A percentile compares a stretch with the other conserved stretches of the same genome.
Conservation (phyloP, 2,329 filamentous ascomycete genomes). For the Pestalotiopsis sp. region DNA sequence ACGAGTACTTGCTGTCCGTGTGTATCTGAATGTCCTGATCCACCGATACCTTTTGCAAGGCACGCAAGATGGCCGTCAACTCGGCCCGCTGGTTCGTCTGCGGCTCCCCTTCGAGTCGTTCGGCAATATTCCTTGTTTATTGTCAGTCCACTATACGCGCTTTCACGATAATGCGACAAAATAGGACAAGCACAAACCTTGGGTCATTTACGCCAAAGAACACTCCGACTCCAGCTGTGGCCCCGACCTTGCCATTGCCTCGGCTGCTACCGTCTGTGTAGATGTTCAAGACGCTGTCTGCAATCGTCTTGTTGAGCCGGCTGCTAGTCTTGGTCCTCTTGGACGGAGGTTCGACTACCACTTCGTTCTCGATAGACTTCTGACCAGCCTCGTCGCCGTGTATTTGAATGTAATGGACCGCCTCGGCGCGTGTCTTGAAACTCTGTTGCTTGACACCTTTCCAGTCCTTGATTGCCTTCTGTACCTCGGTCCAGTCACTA, state of each 20-base stretch:
- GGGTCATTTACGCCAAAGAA: constrained; percentile 61
- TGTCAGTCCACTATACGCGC: neutral
- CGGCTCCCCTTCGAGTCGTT: constrained; percentile 69
- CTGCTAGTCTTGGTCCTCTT: constrained; percentile 36
- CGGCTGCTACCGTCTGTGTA: constrained; percentile 67
- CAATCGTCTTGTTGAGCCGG: constrained; percentile 14
- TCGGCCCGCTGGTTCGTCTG: constrained; percentile 99
- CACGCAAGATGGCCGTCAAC: constrained; percentile 82
- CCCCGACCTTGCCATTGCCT: constrained; percentile 58
- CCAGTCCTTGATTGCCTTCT: constrained; percentile 73
- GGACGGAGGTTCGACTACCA: constrained; percentile 31
- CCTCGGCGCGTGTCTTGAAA: constrained; percentile 70
- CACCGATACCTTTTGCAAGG: constrained; percentile 73
- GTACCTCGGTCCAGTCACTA: constrained; percentile 68
- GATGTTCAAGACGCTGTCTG: constrained; percentile 43
- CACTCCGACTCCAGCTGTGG: constrained; percentile 64
- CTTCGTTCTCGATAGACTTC: constrained; percentile 38
- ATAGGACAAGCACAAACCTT: constrained; percentile 42
- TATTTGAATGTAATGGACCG: constrained; percentile 72
- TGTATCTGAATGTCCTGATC: constrained; percentile 74
- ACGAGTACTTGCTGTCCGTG: constrained; percentile 89
- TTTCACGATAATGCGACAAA: neutral
- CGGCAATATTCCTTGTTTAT: constrained; percentile 63
- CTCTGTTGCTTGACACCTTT: constrained; percentile 72
- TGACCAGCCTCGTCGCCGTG: constrained; percentile 48